A percentile compares a stretch with the other conserved stretches of the same genome.
Evolutionary conservation across 2,329 filamentous ascomycete species (phyloP).

Genomic region (Salinomyces thailandicus): DNA sequence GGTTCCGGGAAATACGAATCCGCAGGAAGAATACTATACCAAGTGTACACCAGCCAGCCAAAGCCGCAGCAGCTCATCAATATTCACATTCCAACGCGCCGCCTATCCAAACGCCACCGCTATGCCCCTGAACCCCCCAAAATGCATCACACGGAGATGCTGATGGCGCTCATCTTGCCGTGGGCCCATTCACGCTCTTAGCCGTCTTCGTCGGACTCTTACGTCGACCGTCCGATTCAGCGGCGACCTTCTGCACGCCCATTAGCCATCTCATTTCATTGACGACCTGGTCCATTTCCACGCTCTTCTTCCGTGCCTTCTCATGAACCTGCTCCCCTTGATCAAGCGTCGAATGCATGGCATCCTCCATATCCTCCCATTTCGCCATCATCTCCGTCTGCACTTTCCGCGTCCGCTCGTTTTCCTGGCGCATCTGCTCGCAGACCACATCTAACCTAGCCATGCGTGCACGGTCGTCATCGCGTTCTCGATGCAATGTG

Average conservation of each 20-base stretch:
- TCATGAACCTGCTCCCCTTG: conserved; percentile 47
- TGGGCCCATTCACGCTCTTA: too few relatives aligned
- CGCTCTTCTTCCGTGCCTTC: conserved; percentile 47
- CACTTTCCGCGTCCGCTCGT: conserved; percentile 49
- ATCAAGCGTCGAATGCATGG: conserved; percentile 49
- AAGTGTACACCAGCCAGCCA: too few relatives aligned
- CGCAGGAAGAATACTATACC: too few relatives aligned
- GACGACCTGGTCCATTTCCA: conserved; percentile 50
- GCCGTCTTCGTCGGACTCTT: too few relatives aligned
- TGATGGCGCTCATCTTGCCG: too few relatives aligned
- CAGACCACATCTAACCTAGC: conserved; percentile 56
- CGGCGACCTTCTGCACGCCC: conserved; percentile 46
- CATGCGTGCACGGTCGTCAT: conserved; percentile 42
- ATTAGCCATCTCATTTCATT: conserved; percentile 65
- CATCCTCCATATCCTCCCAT: conserved; percentile 55
- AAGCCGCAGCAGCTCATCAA: too few relatives aligned
- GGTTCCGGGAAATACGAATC: too few relatives aligned
- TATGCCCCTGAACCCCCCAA: too few relatives aligned
- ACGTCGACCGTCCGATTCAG: too few relatives aligned
- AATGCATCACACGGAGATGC: too few relatives aligned
- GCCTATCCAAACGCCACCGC: too few relatives aligned
- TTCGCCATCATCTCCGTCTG: conserved; percentile 51
- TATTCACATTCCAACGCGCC: too few relatives aligned
- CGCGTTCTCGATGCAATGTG: conserved; percentile 46
- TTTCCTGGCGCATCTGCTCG: conserved; percentile 62